Evolutionary conservation across 305 asterid species (phyloP).

Genomic region (Salvia sclarea): DNA sequence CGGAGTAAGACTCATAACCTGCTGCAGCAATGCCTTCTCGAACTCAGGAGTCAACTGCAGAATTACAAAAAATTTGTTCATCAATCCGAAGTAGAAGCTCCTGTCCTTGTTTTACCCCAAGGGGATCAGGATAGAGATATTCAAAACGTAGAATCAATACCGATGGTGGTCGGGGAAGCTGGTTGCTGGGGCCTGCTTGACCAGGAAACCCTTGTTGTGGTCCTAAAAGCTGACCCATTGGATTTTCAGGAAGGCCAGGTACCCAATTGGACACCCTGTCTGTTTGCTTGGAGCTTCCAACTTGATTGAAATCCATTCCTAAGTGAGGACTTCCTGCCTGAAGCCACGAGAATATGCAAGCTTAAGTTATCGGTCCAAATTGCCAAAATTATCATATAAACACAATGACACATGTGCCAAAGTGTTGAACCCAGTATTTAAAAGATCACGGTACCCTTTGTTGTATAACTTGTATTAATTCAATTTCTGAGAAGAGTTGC

Average conservation of each 20-base stretch:
- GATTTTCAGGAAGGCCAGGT: constrained; percentile 59
- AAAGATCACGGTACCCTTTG: background rate
- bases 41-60: constrained; percentile 81
- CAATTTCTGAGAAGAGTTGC: background rate
- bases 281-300: constrained; percentile 66
- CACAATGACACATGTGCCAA: constrained; percentile 14
- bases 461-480: background rate
- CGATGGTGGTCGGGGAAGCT: constrained; percentile 58
- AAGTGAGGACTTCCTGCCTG: constrained; percentile 72
- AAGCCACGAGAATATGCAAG: constrained; percentile 36
- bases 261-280: constrained; percentile 71
- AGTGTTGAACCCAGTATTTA: constrained; percentile 1
- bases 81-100: background rate
- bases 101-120: background rate
- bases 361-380: constrained; percentile 23
- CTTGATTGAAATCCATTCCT: constrained; percentile 77
- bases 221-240: constrained; percentile 58
- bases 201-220: constrained; percentile 56
- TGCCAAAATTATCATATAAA: constrained; percentile 16
- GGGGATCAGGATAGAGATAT: background rate
- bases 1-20: constrained; percentile 87
- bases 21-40: constrained; percentile 88
- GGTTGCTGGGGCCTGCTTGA: constrained; percentile 68
- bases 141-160: constrained; percentile 41
- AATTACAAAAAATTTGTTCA: constrained; percentile 18